A percentile compares a stretch with the other conserved stretches of the same genome.
These are phyloP conservation scores for Orbilia oligospora DNA, from an alignment of 2,329 filamentous ascomycete genomes.

Conservation along the genomic window DNA sequence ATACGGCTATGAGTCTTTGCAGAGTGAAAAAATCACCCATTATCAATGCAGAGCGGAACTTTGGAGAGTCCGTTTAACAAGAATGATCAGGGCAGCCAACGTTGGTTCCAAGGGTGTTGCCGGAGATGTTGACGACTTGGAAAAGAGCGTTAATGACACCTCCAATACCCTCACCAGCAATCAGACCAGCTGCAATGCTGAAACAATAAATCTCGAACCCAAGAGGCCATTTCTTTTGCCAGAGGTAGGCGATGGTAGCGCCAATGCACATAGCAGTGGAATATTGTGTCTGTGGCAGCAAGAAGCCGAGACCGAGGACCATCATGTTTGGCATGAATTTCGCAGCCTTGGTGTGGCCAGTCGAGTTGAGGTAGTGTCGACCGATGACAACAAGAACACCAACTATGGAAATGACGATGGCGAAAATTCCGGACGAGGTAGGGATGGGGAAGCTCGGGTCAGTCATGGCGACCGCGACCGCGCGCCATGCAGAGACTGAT, in stretches of 20 bases:
- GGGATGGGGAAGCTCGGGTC: constrained; percentile 73
- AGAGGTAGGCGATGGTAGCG: constrained; percentile 71
- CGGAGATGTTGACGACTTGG: constrained; percentile 67
- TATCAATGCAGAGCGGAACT: neutral
- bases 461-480: constrained; percentile 76
- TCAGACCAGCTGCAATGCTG: constrained; percentile 74
- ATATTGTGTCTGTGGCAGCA: constrained; percentile 73
- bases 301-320: constrained; percentile 74
- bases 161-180: constrained; percentile 76
- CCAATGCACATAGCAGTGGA: constrained; percentile 74
- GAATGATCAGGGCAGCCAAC: constrained; percentile 67
- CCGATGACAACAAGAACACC: constrained; percentile 71
- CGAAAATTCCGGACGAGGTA: constrained; percentile 72
- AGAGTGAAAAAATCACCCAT: constrained; percentile 3
- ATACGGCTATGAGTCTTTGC: constrained; percentile 37
- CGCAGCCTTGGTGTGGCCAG: constrained; percentile 69
- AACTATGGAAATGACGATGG: constrained; percentile 72
- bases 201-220: constrained; percentile 75
- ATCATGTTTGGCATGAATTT: constrained; percentile 77
- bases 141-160: constrained; percentile 75
- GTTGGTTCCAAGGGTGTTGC: constrained; percentile 67
- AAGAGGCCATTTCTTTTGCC: constrained; percentile 72
- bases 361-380: constrained; percentile 72
- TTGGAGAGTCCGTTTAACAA: constrained; percentile 31
- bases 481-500: constrained; percentile 77